Evolutionary conservation across 1,139 yeast genomes (phyloP), one percentile per base, ranked within the genome.

Genomic region (Nadsonia commutata): DNA sequence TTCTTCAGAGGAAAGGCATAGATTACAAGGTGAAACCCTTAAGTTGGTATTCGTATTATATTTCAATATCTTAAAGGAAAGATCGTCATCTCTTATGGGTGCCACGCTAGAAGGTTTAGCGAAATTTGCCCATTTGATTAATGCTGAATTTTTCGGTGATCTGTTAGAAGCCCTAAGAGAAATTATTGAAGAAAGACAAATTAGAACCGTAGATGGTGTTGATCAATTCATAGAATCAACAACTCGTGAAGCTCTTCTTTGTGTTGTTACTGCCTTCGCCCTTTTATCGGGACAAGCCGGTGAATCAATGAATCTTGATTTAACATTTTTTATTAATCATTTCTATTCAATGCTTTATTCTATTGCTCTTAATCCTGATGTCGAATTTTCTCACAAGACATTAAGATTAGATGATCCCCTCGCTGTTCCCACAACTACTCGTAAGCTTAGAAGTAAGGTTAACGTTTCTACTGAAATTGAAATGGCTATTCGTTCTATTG

Each of bases 391-490:
- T 9, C 85, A 81, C 60, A 83, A 82, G 57, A 70, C 94, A 0
- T 63, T 85, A 40, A 71, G 95, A 53, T 66, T 84, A 43, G 78
- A 82, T 7, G 94, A 85, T 59, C 94, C 94, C 8, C 65, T 80
- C 39, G 62, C 73, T 9, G 62, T 60, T 19, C 62, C 59, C 23
- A 53, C 64, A 23, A 66, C 45, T 9, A 44, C 48, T 16, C 36
- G 39, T n/a, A 27, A 39, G 36, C 37, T 40, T 84, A 88, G 18
- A 67, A 82, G 51, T 22, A 53, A 55, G 1, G 95, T 88, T 41
- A 83, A 84, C 58, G 82, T 86, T 2, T 76, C 95, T 0, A 88
- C 96, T 8, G 88, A 84, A 53, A 80, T 94, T 13, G 97, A 90
- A 59, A 68, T 88, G 58, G 65, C 86, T 20, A 67, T 88, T 43